These are phyloP conservation scores for Pontederia paniculata DNA, from an alignment of 176 grass and related monocot genomes.

Conservation along the genomic window DNA sequence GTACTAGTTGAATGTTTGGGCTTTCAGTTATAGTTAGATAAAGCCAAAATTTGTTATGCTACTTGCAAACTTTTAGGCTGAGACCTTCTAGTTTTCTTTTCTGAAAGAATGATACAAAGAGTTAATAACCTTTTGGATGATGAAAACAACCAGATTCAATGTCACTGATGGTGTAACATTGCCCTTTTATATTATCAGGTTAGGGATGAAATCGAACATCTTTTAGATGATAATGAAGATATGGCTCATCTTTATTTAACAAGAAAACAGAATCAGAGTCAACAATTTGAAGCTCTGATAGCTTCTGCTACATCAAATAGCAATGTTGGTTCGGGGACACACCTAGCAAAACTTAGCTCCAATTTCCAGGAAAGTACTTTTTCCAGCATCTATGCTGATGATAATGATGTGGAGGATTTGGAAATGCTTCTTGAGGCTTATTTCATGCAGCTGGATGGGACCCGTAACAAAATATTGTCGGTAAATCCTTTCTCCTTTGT, in stretches of 20 bases:
- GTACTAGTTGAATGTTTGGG: too few relatives aligned
- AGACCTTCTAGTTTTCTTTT: too few relatives aligned
- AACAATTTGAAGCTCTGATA: conserved; percentile 76
- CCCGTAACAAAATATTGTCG: conserved; percentile 93
- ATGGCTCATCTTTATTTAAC: conserved; percentile 94
- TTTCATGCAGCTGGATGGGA: conserved; percentile 99
- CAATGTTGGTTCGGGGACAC: conserved; percentile 42
- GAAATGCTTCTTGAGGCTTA: conserved; percentile 99
- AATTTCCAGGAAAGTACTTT: conserved; percentile 62
- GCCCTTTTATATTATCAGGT: conserved; percentile 28
- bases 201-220: conserved; percentile 98
- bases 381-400: conserved; percentile 66
- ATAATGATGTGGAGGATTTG: conserved; percentile 92
- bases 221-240: conserved; percentile 94
- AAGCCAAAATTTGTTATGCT: too few relatives aligned
- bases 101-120: too few relatives aligned
- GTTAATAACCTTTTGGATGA: too few relatives aligned
- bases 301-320: conserved; percentile 70
- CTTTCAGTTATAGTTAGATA: too few relatives aligned
- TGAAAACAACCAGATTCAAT: too few relatives aligned
- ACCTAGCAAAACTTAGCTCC: conserved; percentile 41
- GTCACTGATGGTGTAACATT: background rate
- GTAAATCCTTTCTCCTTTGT: conserved; percentile 35
- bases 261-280: conserved; percentile 89
- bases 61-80: too few relatives aligned